Evolutionary conservation across 1,139 yeast genomes (phyloP).

Genomic region (Scheffersomyces quercinus): DNA sequence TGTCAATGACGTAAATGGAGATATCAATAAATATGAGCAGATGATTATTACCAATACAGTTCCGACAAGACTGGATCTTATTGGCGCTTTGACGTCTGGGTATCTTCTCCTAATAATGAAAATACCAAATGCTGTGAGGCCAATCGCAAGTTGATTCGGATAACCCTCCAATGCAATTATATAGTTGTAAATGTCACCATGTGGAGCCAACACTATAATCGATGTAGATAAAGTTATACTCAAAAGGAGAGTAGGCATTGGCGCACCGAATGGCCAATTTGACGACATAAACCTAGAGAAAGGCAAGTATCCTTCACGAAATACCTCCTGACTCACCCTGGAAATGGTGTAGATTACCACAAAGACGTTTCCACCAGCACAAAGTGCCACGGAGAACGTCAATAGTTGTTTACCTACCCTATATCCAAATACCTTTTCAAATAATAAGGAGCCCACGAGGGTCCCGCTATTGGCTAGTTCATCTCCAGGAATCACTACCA

Average conservation of each 20-base stretch:
- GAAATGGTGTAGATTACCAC: slow-evolving; percentile 62
- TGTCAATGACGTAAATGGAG: slow-evolving; percentile 46
- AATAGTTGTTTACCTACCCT: slow-evolving; percentile 53
- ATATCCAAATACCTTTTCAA: slow-evolving; percentile 56
- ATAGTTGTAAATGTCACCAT: slow-evolving; percentile 78
- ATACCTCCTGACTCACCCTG: slow-evolving; percentile 63
- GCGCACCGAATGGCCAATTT: slow-evolving; percentile 59
- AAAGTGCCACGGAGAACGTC: slow-evolving; percentile 57
- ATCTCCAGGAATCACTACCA: slow-evolving; percentile 53
- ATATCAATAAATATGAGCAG: slow-evolving; percentile 40
- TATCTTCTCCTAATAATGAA: slow-evolving; percentile 49
- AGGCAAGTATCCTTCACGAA: slow-evolving; percentile 63
- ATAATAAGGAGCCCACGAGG: slow-evolving; percentile 57
- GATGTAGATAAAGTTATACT: slow-evolving; percentile 34
- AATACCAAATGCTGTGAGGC: slow-evolving; percentile 52
- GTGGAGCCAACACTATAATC: slow-evolving; percentile 65
- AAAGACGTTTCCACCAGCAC: slow-evolving; percentile 63
- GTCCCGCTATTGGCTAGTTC: slow-evolving; percentile 58
- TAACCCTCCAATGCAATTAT: slow-evolving; percentile 74
- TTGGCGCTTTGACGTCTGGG: slow-evolving; percentile 49
- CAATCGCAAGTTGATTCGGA: slow-evolving; percentile 55
- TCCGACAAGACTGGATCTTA: slow-evolving; percentile 49
- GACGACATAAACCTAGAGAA: slow-evolving; percentile 53
- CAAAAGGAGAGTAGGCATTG: slow-evolving; percentile 48
- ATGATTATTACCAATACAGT: slow-evolving; percentile 41